phyloP scores from a whole-genome alignment of 495 filamentous ascomycete genomes.

The Aspergillus nidulans region DNA sequence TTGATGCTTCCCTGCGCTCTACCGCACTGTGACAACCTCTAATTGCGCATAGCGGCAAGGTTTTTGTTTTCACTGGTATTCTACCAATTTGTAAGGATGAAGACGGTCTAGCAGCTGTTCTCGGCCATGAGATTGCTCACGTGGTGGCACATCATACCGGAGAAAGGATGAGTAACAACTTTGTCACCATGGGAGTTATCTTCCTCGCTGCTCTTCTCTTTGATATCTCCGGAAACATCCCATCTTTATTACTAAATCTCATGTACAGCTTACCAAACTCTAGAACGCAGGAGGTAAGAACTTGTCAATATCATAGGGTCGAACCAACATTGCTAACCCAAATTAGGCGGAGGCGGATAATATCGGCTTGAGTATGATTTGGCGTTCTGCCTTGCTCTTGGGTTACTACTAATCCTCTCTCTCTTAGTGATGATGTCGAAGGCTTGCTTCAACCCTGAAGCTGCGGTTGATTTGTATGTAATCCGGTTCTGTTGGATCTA shows the following conservation, averaged over 20 bases:
- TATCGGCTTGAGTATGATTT: constrained; percentile 64
- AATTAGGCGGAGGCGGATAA: constrained; percentile 68
- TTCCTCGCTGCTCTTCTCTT: constrained; percentile 48
- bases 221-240: constrained; percentile 44
- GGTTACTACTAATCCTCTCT: constrained; percentile 16
- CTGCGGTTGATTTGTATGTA: constrained; percentile 57
- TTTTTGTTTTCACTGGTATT: constrained; percentile 88
- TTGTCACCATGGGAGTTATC: constrained; percentile 52
- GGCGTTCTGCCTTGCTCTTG: constrained; percentile 26
- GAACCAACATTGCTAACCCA: neutral
- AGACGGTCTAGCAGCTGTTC: constrained; percentile 73
- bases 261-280: constrained; percentile 66
- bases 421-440: constrained; percentile 56
- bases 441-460: constrained; percentile 67
- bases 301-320: neutral
- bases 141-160: constrained; percentile 75
- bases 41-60: constrained; percentile 59
- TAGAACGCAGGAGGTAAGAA: constrained; percentile 57
- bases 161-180: constrained; percentile 64
- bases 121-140: constrained; percentile 95
- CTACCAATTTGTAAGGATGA: constrained; percentile 67
- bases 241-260: constrained; percentile 50
- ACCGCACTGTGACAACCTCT: neutral
- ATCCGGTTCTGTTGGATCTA: no score
- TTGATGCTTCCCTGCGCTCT: neutral